Base-by-base conservation (phyloP, 192 early-diverging fungal species). In the Lobosporangium transversale region DNA sequence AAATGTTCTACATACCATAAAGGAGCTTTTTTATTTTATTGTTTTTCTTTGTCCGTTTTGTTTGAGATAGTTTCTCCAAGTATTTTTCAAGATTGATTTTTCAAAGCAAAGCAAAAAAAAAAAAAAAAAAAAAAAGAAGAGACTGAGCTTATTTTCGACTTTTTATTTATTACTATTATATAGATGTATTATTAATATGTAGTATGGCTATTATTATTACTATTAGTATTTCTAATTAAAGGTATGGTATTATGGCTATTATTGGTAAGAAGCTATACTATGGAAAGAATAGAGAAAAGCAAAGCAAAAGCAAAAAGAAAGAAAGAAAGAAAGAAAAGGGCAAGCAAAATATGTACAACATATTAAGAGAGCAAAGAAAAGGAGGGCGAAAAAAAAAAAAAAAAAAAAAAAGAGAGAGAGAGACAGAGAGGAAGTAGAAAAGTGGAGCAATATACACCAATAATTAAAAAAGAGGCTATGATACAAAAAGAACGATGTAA, bases 301-400 rank as follows among this genome's bases (percentile, higher is more conserved):
- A 42, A 42, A 42, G 10, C 9, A 42, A 9, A 42, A 42, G 17
- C 9, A 42, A 42, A 42, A 21, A 49, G 21, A 49, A 21, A 20
- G 20, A 21, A 21, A 49, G 11, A 20, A 49, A 20, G 6, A 20
- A 49, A 42, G 15, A 15, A n/a, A n/a, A n/a, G n/a, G n/a, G n/a
- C n/a, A 15, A 53, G 14, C 4, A 53, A 33, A 27, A 33, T 53
- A 53, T 53, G 52, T 53, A 53, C 52, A 53, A 17, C 31, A 53
- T 29, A 32, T 32, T 17, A 53, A 14, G 10, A 20, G 8, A 37
- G 3, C 36, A 20, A 0, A n/a, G 37, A 24, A 60, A 45, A 30
- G n/a, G n/a, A n/a, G n/a, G n/a, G n/a, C n/a, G n/a, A n/a, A n/a
- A n/a, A n/a, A n/a, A n/a, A n/a, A n/a, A n/a, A n/a, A n/a, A n/a